phyloP scores from a whole-genome alignment of 2,329 filamentous ascomycete genomes.

The Penicillium janthinellum region DNA sequence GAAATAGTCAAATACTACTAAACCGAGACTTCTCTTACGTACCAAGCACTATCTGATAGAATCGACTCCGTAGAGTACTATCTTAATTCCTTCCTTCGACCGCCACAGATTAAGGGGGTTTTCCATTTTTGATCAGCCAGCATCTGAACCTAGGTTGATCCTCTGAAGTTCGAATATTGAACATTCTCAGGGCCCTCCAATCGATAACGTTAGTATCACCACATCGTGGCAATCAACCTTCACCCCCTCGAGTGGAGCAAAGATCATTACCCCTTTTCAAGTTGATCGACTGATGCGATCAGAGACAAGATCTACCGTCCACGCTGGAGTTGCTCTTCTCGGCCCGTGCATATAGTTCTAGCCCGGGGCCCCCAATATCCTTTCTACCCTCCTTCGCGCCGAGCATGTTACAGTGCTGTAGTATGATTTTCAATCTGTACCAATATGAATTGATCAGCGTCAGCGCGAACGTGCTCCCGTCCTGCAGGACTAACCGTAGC shows the following conservation, averaged over 20 bases:
- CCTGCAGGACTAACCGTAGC: conserved; percentile 8
- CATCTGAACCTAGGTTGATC: not conserved
- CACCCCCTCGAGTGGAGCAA: not conserved
- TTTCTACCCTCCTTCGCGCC: not conserved
- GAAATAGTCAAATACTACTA: not conserved
- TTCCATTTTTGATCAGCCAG: not conserved
- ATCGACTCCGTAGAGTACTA: not conserved
- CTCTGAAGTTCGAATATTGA: not conserved
- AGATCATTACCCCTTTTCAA: conserved; percentile 7
- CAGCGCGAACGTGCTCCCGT: conserved; percentile 11
- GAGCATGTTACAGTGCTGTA: not conserved
- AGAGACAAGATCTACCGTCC: not conserved
- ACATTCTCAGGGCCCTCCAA: not conserved
- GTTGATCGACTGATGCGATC: not conserved
- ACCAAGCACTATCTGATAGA: not conserved
- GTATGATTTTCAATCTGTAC: no score
- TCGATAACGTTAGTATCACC: not conserved
- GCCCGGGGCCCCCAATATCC: not conserved
- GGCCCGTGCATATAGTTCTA: conserved; percentile 5
- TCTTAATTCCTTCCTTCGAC: not conserved
- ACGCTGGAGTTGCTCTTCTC: not conserved
- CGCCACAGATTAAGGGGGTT: conserved; percentile 4
- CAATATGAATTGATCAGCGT: no score
- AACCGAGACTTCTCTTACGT: not conserved
- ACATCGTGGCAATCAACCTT: not conserved